Base-by-base conservation (phyloP, 805 yeast genomes). In the Wickerhamiella parazyma region DNA sequence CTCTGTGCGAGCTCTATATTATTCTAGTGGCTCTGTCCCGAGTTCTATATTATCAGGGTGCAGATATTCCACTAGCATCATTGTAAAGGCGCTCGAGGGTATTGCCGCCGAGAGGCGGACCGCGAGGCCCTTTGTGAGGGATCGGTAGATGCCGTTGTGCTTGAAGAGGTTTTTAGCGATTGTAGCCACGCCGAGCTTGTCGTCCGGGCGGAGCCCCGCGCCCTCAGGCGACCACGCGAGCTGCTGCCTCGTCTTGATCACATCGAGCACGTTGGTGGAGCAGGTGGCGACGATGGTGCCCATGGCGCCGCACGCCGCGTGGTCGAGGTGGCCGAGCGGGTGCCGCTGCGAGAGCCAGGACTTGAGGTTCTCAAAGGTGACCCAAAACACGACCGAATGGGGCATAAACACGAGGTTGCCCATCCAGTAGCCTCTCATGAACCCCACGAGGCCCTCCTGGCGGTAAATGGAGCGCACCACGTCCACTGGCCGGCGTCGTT, bases 361-460 rank as follows among this genome's bases (percentile, higher is more conserved):
- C 38, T 50, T 49, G 10, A 40, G 17, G 18, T 48, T 48, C 51
- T 57, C 65, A 51, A 64, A 64, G 9, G 59, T 47, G 29, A 53
- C 58, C 70, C 70, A 65, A 66, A 67, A 65, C 11, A 62, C 64
- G 24, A 64, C 57, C 1, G 70, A 62, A 45, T 65, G 65, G 3
- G 70, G 70, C 14, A 66, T 51, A 49, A 63, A 65, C 25, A 65
- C 69, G 3, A 53, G 67, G 12, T 65, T 54, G 6, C 69, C 68
- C 68, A 66, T 60, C 61, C 64, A 62, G 49, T 66, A 66, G 9
- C 98, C 98, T 51, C 93, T 71, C 64, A 76, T 87, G 50, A 81
- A 69, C 3, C 96, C 97, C 44, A 60, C 64, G 37, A 80, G 18
- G 2, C 96, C 97, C 54, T 83, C 94, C 0, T 64, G 60, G 33